These are phyloP conservation scores for Prunus armeniaca DNA, from an alignment of 306 rosid genomes.

Conservation along the genomic window DNA sequence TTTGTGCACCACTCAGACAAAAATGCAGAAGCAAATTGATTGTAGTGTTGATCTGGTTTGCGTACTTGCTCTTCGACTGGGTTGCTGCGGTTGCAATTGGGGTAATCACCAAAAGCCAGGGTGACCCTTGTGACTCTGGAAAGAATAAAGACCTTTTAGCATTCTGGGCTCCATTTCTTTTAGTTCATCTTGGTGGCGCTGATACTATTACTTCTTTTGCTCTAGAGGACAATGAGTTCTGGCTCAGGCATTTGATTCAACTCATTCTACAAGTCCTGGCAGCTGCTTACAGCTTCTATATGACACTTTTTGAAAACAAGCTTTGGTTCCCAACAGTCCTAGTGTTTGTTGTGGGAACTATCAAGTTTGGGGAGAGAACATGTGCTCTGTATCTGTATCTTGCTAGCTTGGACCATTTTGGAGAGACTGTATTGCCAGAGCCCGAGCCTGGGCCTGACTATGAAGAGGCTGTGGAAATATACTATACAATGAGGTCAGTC, in stretches of 20 bases:
- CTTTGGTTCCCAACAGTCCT: slow-evolving; percentile 1
- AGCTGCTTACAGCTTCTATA: slow-evolving; percentile 12
- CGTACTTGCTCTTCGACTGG: slow-evolving; percentile 30
- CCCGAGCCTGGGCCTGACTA: slow-evolving; percentile 27
- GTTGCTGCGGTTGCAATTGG: slow-evolving; percentile 29
- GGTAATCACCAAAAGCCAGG: slow-evolving; percentile 16
- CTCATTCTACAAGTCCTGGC: slow-evolving; percentile 18
- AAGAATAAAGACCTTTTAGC: slow-evolving; percentile 8
- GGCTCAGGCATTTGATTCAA: slow-evolving; percentile 28
- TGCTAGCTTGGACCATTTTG: slow-evolving; percentile 28
- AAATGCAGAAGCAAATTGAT: slow-evolving; percentile 14
- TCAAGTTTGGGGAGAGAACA: slow-evolving; percentile 31
- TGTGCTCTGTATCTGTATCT: slow-evolving; percentile 28
- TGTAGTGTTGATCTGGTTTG: slow-evolving; percentile 9
- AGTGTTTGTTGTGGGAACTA: slow-evolving; percentile 22
- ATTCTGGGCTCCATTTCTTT: slow-evolving; percentile 33
- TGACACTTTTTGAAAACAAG: slow-evolving; percentile 9
- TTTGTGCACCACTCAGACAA: slow-evolving; percentile 9
- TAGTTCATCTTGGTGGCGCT: slow-evolving; percentile 38
- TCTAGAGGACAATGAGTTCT: slow-evolving; percentile 35
- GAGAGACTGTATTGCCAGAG: slow-evolving; percentile 9
- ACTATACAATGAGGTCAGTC: neutral
- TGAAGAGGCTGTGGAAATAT: slow-evolving; percentile 12
- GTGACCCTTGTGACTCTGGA: neutral
- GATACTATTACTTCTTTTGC: slow-evolving; percentile 35